Conservation (phyloP, 208 protist genomes). For the Balamuthia mandrillaris region DNA sequence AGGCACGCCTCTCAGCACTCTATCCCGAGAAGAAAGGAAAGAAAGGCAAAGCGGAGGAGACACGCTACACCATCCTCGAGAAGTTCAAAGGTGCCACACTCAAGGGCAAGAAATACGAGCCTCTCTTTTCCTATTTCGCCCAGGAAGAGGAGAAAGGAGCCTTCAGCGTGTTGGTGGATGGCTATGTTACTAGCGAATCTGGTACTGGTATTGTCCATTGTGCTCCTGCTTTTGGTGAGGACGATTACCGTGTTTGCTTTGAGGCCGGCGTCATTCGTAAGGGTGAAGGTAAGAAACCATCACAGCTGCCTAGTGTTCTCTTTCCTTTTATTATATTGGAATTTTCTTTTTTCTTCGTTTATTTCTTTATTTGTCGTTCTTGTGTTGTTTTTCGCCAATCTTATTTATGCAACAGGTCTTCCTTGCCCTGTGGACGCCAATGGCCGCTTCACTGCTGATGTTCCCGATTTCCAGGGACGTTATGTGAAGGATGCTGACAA, state of each 20-base stretch:
- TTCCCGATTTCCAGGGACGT: constrained; percentile 89
- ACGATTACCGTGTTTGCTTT: constrained; percentile 97
- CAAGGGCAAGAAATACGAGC: constrained; percentile 86
- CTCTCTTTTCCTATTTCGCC: constrained; percentile 95
- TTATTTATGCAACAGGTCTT: no score
- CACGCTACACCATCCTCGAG: constrained; percentile 66
- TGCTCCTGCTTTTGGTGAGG: constrained; percentile 99
- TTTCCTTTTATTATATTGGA: no score
- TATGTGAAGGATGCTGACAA: constrained; percentile 96
- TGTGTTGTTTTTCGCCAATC: not conserved
- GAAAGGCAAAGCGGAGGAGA: constrained; percentile 20
- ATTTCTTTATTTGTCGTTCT: no score
- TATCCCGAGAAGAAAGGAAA: constrained; percentile 64
- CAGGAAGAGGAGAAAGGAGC: constrained; percentile 64
- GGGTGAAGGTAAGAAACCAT: no score
- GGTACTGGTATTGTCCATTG: constrained; percentile 99
- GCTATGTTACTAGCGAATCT: constrained; percentile 93
- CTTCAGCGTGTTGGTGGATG: constrained; percentile 89
- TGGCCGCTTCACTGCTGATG: constrained; percentile 87
- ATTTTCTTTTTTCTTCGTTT: no score
- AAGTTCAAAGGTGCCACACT: constrained; percentile 84
- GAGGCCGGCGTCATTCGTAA: constrained; percentile 86
- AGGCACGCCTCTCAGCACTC: constrained; percentile 55
- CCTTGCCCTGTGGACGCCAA: constrained; percentile 98
- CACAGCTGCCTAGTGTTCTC: no score